These are phyloP conservation scores for Clausena lansium DNA, from an alignment of 345 rosid species.

Conservation along the genomic window DNA sequence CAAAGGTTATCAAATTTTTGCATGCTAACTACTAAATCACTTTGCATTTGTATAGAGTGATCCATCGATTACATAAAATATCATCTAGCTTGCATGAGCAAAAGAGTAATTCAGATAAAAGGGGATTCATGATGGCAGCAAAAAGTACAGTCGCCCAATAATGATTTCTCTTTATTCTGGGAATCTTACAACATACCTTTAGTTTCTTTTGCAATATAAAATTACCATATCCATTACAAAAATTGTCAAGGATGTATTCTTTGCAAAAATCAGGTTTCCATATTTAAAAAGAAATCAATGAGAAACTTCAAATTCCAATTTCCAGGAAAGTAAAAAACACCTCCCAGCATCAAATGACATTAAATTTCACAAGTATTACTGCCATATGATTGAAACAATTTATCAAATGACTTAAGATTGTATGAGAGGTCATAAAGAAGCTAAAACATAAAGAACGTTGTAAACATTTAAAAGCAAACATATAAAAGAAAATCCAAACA, in stretches of 20 bases:
- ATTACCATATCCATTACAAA: neutral
- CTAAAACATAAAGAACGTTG: neutral
- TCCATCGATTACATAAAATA: slow-evolving; percentile 1
- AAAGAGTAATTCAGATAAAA: neutral
- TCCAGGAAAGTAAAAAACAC: neutral
- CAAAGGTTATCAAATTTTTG: neutral
- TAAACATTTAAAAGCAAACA: neutral
- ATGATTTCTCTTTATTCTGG: too few species aligned
- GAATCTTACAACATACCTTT: too few species aligned
- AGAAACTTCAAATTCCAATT: neutral
- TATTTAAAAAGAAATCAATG: neutral
- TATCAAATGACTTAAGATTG: neutral
- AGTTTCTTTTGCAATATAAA: too few species aligned
- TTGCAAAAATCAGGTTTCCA: neutral
- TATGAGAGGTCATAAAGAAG: neutral
- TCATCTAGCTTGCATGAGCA: neutral
- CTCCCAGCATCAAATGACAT: neutral
- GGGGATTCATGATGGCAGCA: neutral
- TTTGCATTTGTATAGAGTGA: neutral
- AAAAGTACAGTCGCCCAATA: neutral
- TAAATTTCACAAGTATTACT: neutral
- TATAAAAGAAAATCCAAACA: neutral
- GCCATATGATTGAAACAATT: neutral
- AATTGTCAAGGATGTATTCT: neutral
- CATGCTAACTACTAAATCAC: neutral